Base-by-base conservation (phyloP, 2,329 filamentous ascomycete species). In the Verticillium alfalfae region DNA sequence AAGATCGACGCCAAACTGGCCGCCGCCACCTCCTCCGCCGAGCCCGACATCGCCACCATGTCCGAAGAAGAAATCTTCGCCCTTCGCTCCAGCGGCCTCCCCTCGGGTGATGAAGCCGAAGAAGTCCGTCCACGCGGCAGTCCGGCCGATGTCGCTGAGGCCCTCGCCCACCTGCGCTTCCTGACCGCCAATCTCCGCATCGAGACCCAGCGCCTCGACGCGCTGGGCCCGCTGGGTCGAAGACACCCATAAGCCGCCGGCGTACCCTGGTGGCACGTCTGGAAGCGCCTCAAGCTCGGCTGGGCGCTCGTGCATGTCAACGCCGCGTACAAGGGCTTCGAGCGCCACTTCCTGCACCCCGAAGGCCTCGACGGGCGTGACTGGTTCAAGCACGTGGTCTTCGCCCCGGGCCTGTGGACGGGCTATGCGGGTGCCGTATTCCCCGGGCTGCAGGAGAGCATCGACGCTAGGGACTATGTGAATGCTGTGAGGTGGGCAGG, bases 371-470 rank as follows among this genome's bases (percentile, higher is more conserved):
- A 97, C 72, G 86, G 87, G 1, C 81, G 94, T 63, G 79, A 80
- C 31, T 97, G 93, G 93, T 98, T 94, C 79, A 97, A 97, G 78
- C 94, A 97, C 70, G 89, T 97, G 2, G 90, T 97, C 1, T 97
- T 96, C 75, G 93, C 93, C 1, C 93, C 93, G 0, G 93, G 93
- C 0, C 73, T 94, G 57, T 96, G 93, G 92, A 97, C 92, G 0
- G 93, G 93, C 0, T 97, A 97, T 74, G 81, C 92, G 0, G 93
- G 93, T 70, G 84, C 84, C 59, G 85, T 88, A 15, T 88, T 86
- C 72, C 86, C 86, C 0, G 85, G 86, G 0, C 73, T 88, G 56
- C 78, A 82, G 15, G 86, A 89, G 72, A 86, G 84, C 60, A 87
- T 89, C 63, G 84, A 88, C 62, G 75, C 76, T 15, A 80, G 81